These are phyloP conservation scores for Mitragyna speciosa DNA, from an alignment of 257 asterid genomes.

Conservation along the genomic window DNA sequence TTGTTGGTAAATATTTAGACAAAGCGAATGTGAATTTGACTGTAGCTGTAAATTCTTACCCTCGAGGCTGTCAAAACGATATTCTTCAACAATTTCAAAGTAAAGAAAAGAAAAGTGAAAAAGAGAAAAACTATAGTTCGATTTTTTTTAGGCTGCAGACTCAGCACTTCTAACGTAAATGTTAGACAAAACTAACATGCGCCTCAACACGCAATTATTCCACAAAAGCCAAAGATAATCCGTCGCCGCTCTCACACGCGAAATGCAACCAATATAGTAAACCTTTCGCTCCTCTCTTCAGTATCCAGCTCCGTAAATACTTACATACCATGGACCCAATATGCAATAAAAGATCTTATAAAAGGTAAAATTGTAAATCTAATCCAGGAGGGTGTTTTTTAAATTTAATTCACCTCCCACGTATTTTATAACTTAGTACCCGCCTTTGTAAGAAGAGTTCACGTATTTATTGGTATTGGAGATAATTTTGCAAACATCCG, in stretches of 20 bases:
- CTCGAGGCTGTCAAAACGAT: neutral
- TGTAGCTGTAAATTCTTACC: neutral
- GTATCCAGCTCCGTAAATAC: no score
- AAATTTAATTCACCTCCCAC: no score
- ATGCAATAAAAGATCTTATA: neutral
- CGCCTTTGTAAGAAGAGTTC: no score
- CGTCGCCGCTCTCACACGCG: conserved; percentile 20
- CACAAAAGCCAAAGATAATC: conserved; percentile 11
- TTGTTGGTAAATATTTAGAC: neutral
- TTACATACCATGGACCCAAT: no score
- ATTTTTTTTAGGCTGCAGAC: neutral
- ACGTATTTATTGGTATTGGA: no score
- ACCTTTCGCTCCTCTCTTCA: neutral
- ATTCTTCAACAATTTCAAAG: neutral
- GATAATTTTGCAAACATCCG: no score
- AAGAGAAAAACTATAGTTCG: neutral
- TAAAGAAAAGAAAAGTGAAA: neutral
- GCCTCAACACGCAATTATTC: conserved; percentile 17
- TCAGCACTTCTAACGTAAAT: neutral
- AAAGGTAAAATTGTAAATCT: no score
- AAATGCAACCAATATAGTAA: conserved; percentile 9
- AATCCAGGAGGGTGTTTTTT: no score
- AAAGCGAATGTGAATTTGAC: neutral
- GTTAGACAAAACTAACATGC: conserved; percentile 15
- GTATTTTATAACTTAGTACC: no score